Evolutionary conservation across 768 basidiomycete species (phyloP), one percentile per base, ranked within the genome.

Genomic region (Lentinula sp.): DNA sequence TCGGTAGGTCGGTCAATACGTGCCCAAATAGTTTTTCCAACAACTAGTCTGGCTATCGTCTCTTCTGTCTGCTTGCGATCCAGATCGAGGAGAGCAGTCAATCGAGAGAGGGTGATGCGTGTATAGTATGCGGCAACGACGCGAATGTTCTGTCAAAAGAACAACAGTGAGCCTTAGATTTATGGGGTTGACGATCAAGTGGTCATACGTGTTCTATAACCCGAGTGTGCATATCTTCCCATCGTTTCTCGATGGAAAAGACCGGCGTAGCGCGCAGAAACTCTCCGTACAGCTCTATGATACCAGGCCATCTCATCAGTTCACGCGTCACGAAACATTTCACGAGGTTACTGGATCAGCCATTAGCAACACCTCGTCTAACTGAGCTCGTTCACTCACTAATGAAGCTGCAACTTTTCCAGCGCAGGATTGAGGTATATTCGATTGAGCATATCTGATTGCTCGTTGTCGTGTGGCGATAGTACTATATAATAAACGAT

Each of bases 221-320:
- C 21, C 97, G 87, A 34, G 88, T 92, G 69, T 98, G 96, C 31
- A 99, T 80, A 68, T 96, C 93, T 69, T 97, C 91, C 94, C 95
- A 98, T 62, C 91, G 83, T 66, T 91, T 88, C 67, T 86, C 82
- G 31, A 78, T 74, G 18, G 80, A 80, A 70, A 98, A 98, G 5
- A 98, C 90, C 9, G 84, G 82, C 1, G 93, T 94, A 69, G 84
- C 82, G 55, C 84, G 84, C 53, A 98, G 73, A 68, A 87, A 90
- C 13, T 87, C 83, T 31, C 96, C 97, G 68, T 97, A 98, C 28
- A 97, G 80, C 2, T 78, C 74, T 69, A 91, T 89, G 55, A 98
- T 95, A 37, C 93, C 92, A 1, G 96, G 93, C 97, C 97, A 99
- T 65, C 95, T 79, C 91, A 97, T 95, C 57, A 98, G 80, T 68